Conservation (phyloP, 345 rosid genomes). For the Cardamine resedifolia region DNA sequence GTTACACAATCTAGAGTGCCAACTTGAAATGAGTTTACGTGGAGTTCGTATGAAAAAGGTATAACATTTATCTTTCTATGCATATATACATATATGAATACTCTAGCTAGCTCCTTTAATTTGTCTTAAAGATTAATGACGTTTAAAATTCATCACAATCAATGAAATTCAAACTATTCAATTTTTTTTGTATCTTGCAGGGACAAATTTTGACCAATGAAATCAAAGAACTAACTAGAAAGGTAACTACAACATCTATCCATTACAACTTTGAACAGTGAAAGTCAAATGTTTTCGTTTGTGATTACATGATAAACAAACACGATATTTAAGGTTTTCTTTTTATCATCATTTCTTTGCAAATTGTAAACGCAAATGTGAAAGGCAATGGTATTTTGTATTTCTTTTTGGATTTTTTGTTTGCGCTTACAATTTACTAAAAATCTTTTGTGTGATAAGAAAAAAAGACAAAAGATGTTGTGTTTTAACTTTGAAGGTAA, state of each 20-base stretch:
- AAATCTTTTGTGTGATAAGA: background rate
- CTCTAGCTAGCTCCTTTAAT: background rate
- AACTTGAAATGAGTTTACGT: conserved; percentile 59
- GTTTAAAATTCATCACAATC: background rate
- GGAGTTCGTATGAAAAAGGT: conserved; percentile 68
- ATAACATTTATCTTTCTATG: background rate
- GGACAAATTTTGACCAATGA: conserved; percentile 47
- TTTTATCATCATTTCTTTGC: background rate
- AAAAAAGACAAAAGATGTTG: background rate
- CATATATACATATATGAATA: background rate
- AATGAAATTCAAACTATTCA: background rate
- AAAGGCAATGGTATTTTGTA: background rate
- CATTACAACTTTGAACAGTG: background rate
- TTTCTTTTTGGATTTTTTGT: background rate
- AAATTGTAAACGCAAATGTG: background rate
- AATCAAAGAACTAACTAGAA: conserved; percentile 47
- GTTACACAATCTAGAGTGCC: conserved; percentile 51
- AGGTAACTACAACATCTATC: conserved; percentile 37
- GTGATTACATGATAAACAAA: background rate
- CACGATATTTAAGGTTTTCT: background rate
- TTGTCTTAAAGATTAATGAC: too few species aligned
- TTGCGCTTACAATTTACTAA: background rate
- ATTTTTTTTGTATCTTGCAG: conserved; percentile 30
- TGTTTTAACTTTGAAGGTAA: background rate
- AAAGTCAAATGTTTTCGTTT: background rate